Conservation (phyloP, 495 filamentous ascomycete genomes). For the Neurospora terricola region DNA sequence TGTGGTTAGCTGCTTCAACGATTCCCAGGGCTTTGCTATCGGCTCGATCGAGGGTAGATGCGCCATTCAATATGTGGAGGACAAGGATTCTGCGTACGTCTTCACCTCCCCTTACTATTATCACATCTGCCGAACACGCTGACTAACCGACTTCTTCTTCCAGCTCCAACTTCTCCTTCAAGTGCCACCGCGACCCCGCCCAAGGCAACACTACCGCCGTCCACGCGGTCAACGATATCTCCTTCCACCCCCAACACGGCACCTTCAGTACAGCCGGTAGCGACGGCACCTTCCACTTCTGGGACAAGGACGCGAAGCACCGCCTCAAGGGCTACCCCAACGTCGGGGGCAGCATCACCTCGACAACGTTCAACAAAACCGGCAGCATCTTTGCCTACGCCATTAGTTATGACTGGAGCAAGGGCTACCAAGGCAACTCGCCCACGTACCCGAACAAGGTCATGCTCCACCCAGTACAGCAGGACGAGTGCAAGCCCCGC, state of each 20-base stretch:
- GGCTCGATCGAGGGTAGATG: slow-evolving; percentile 87
- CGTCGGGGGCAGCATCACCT: slow-evolving; percentile 72
- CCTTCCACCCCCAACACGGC: slow-evolving; percentile 77
- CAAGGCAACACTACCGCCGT: slow-evolving; percentile 60
- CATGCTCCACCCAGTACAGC: slow-evolving; percentile 77
- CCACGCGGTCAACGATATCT: slow-evolving; percentile 84
- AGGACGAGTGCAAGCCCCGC: slow-evolving; percentile 53
- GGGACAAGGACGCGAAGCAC: slow-evolving; percentile 92
- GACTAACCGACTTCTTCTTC: slow-evolving; percentile 1
- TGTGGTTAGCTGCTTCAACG: slow-evolving; percentile 81
- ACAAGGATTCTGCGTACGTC: slow-evolving; percentile 61
- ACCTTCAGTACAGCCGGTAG: slow-evolving; percentile 89
- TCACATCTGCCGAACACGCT: neutral
- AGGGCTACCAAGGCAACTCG: slow-evolving; percentile 71
- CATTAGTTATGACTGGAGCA: slow-evolving; percentile 93
- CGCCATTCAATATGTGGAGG: slow-evolving; percentile 85
- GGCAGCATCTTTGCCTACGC: slow-evolving; percentile 89
- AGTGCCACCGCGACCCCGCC: slow-evolving; percentile 79
- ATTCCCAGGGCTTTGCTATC: slow-evolving; percentile 78
- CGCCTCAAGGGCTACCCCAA: slow-evolving; percentile 84
- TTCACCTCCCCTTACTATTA: neutral
- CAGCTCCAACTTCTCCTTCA: slow-evolving; percentile 85
- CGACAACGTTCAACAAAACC: slow-evolving; percentile 70
- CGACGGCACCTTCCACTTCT: slow-evolving; percentile 91
- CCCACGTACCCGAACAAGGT: slow-evolving; percentile 68